phyloP scores from a whole-genome alignment of 208 protist species.

The Crithidia bombi region DNA sequence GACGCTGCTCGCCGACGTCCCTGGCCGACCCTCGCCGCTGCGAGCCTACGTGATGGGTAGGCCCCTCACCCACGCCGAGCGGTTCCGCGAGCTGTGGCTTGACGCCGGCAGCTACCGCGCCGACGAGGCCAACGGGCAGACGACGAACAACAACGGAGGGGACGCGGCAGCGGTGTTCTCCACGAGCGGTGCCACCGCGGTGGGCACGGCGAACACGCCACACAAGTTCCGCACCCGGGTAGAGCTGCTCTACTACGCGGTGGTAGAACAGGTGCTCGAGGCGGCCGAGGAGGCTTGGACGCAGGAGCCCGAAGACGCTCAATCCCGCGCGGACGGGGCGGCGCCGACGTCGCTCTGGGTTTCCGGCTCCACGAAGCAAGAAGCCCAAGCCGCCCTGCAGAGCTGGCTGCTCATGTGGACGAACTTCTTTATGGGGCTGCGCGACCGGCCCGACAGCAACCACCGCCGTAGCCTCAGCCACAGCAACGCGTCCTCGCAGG shows the following conservation, averaged over 20 bases:
- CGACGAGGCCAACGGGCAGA: not conserved
- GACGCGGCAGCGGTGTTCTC: slow-evolving; percentile 47
- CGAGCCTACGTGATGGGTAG: slow-evolving; percentile 52
- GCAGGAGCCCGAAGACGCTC: slow-evolving; percentile 17
- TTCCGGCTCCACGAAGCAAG: slow-evolving; percentile 22
- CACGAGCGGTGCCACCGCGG: slow-evolving; percentile 52
- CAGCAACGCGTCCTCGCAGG: slow-evolving; percentile 26
- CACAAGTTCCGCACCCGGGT: slow-evolving; percentile 78
- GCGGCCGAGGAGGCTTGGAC: slow-evolving; percentile 67
- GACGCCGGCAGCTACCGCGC: slow-evolving; percentile 18
- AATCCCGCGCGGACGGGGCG: not conserved
- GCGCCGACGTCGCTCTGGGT: slow-evolving; percentile 19
- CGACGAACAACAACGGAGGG: not conserved
- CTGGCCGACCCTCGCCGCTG: slow-evolving; percentile 47
- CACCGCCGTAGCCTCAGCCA: slow-evolving; percentile 37
- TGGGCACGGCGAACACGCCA: slow-evolving; percentile 7
- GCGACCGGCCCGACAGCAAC: slow-evolving; percentile 40
- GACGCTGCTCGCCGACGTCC: slow-evolving; percentile 54
- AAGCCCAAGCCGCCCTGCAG: slow-evolving; percentile 44
- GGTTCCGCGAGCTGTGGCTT: slow-evolving; percentile 86
- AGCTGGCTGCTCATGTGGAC: slow-evolving; percentile 62
- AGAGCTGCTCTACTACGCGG: slow-evolving; percentile 77
- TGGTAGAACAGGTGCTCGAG: slow-evolving; percentile 60
- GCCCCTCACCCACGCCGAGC: slow-evolving; percentile 64
- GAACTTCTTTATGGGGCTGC: slow-evolving; percentile 52